Percentiles rank a stretch among this genome's conserved stretches.
Evolutionary conservation across 1,284 basidiomycete genomes (phyloP).

Genomic region (Ganoderma multipileum): DNA sequence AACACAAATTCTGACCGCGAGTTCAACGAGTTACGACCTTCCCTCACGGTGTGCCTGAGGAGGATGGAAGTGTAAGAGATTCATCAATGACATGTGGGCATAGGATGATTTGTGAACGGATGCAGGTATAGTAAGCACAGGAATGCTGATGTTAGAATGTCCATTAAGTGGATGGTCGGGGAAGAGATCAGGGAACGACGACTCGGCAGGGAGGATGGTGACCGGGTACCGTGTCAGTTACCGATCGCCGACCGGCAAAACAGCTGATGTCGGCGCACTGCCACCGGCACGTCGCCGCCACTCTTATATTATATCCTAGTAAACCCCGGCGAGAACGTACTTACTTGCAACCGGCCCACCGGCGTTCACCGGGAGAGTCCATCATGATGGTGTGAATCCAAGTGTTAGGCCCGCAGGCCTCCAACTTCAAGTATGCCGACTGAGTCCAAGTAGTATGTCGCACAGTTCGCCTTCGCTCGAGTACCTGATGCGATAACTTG

Average conservation of each 20-base stretch:
- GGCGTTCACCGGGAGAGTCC: too few species aligned
- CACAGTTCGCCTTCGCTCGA: too few species aligned
- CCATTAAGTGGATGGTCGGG: background rate
- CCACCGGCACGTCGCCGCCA: background rate
- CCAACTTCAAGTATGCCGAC: too few species aligned
- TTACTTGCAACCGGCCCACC: background rate
- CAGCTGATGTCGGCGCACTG: background rate
- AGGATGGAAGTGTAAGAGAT: background rate
- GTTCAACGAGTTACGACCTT: background rate
- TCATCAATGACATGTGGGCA: background rate
- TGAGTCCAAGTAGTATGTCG: too few species aligned
- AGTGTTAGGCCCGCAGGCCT: too few species aligned
- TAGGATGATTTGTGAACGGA: background rate
- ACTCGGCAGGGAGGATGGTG: background rate
- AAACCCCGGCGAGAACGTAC: too few species aligned
- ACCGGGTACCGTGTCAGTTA: background rate
- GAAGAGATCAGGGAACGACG: background rate
- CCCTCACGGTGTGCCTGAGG: background rate
- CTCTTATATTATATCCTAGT: background rate
- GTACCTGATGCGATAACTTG: too few species aligned
- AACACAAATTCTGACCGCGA: background rate
- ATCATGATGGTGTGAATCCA: too few species aligned
- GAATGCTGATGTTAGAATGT: background rate
- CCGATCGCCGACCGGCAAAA: background rate
- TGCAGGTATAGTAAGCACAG: background rate